Base-by-base conservation (phyloP, 345 rosid genomes). In the Combretum micranthum region DNA sequence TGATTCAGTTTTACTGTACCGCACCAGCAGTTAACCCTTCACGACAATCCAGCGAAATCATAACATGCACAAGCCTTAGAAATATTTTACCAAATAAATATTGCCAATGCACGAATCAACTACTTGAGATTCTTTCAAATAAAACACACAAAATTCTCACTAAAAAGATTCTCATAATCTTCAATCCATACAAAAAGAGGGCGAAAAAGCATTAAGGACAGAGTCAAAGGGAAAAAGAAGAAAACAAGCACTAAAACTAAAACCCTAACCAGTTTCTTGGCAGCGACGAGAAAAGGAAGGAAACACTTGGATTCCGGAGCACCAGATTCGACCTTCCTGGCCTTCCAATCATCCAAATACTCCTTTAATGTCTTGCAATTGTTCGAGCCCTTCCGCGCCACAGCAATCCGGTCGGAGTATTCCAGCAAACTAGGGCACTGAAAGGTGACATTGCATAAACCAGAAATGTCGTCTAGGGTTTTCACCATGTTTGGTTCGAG, bases 281-380 rank as follows among this genome's bases (percentile, higher is more conserved):
- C 81, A 14, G 84, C 83, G 23, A 69, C 76, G 4, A 91, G 90
- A 59, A 91, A 91, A 13, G 98, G 95, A 46, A 91, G 87, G 54
- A 69, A 58, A 63, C 79, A 79, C 45, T 20, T 67, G 20, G 87
- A 73, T 50, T 67, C 66, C 0, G 77, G 60, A 50, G 63, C 75
- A 22, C 79, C 88, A 20, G 72, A 68, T 47, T 75, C 87, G 62
- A 75, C 64, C 72, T 79, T 80, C 77, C 70, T 71, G 71, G 47
- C 64, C 18, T 48, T 72, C 90, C 84, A 83, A 71, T 44, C 74
- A 42, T 47, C 58, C 42, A 75, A 75, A 50, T 80, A 75, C 42
- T 75, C 80, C 39, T 77, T 79, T 61, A 78, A 44, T 47, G 53
- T 20, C 63, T 63, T 63, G 12, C 56, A 54, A 62, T 21, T 52